Conservation (phyloP, 306 rosid species). For the Fragaria ananassa region DNA sequence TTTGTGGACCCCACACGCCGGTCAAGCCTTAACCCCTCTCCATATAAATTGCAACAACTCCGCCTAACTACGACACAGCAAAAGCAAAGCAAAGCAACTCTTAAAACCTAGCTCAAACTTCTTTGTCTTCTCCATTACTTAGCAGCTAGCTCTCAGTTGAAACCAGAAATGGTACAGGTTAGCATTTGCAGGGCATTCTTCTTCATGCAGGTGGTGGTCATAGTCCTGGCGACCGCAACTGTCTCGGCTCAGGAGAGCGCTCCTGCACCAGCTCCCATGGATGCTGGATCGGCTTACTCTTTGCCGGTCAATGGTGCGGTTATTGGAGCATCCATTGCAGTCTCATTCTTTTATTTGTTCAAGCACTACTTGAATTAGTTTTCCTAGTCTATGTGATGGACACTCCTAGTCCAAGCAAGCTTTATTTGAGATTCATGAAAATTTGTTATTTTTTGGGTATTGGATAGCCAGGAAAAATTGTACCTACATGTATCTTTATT, state of each 20-base stretch:
- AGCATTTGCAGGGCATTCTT: conserved; percentile 17
- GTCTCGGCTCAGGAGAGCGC: conserved; percentile 19
- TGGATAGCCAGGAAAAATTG: neutral
- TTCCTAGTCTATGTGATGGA: conserved; percentile 25
- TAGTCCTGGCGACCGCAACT: conserved; percentile 6
- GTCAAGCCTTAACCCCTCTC: neutral
- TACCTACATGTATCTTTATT: neutral
- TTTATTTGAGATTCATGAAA: neutral
- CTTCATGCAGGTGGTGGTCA: conserved; percentile 14
- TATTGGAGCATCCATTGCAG: conserved; percentile 17
- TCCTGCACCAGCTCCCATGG: conserved; percentile 20
- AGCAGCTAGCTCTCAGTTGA: neutral
- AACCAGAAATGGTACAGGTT: conserved; percentile 19
- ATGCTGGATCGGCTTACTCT: conserved; percentile 18
- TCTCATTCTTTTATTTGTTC: conserved; percentile 23
- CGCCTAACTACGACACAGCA: neutral
- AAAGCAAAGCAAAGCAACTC: neutral
- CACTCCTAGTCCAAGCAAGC: conserved; percentile 23
- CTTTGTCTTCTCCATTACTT: neutral
- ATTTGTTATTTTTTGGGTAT: neutral
- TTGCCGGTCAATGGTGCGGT: conserved; percentile 18
- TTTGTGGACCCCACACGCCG: neutral
- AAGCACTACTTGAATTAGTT: conserved; percentile 23
- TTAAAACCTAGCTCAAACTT: neutral
- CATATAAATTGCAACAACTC: neutral